phyloP scores from a whole-genome alignment of 2,329 filamentous ascomycete species.

The Aspergillus japonicus region DNA sequence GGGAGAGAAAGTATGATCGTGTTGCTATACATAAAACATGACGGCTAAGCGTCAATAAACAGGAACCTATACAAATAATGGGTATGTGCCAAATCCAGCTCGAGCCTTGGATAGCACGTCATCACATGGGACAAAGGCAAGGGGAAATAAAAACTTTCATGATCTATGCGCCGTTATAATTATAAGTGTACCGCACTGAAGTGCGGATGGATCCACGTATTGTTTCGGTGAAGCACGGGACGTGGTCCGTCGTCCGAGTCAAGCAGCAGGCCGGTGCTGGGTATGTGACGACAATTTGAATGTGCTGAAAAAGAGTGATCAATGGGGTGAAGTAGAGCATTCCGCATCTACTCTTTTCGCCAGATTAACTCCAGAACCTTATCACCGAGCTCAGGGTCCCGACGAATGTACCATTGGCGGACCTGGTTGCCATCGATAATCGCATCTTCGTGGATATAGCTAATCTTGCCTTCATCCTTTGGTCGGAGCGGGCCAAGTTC shows the following conservation, averaged over 20 bases:
- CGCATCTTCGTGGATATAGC: slow-evolving; percentile 50
- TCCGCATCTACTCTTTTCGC: slow-evolving; percentile 21
- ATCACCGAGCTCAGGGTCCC: slow-evolving; percentile 40
- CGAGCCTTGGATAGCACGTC: slow-evolving; percentile 11
- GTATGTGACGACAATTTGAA: not conserved
- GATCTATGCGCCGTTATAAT: slow-evolving; percentile 20
- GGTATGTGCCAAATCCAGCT: slow-evolving; percentile 4
- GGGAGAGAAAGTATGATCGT: not conserved
- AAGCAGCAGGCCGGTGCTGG: not conserved
- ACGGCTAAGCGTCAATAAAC: not conserved
- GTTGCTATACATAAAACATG: not conserved
- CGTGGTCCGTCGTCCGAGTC: not conserved
- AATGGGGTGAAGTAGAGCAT: not conserved
- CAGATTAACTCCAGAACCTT: slow-evolving; percentile 44
- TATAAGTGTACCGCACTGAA: slow-evolving; percentile 1
- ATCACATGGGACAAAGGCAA: slow-evolving; percentile 15
- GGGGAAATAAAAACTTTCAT: slow-evolving; percentile 15
- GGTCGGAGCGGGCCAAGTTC: slow-evolving; percentile 54
- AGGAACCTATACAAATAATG: slow-evolving; percentile 3
- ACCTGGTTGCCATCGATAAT: slow-evolving; percentile 46
- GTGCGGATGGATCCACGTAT: not conserved
- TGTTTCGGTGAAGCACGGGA: not conserved
- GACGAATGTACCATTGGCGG: slow-evolving; percentile 57
- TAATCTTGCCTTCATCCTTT: slow-evolving; percentile 51
- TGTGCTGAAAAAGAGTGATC: not conserved